Evolutionary conservation across 2,329 filamentous ascomycete species (phyloP).

Genomic region (Diplodia corticola): DNA sequence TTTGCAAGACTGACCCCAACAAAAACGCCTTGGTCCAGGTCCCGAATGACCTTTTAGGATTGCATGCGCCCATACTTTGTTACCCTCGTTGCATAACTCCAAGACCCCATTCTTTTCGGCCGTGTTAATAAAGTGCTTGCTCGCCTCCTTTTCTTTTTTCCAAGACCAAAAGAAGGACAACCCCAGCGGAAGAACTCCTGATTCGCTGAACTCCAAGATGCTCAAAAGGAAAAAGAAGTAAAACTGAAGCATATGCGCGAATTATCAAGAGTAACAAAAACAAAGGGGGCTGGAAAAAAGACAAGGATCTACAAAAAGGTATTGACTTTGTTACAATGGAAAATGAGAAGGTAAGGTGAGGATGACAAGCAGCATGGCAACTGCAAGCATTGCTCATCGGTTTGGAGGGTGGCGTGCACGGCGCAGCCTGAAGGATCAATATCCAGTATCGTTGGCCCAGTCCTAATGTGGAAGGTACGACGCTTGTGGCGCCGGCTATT

Average conservation of each 20-base stretch:
- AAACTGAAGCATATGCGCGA: constrained; percentile 3
- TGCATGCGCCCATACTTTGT: constrained; percentile 4
- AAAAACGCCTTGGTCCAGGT: not conserved
- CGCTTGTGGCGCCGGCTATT: constrained; percentile 1
- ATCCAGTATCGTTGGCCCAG: constrained; percentile 15
- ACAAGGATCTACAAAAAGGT: not conserved
- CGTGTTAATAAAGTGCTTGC: not conserved
- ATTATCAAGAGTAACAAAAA: not conserved
- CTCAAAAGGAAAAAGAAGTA: not conserved
- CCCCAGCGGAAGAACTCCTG: not conserved
- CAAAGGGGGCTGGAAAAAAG: not conserved
- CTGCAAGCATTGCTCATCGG: not conserved
- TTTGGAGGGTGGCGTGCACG: constrained; percentile 1
- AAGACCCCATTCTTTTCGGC: not conserved
- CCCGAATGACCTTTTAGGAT: not conserved
- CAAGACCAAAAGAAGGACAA: not conserved
- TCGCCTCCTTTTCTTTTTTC: not conserved
- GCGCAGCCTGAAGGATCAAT: constrained; percentile 14
- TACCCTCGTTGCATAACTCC: not conserved
- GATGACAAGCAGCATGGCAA: not conserved
- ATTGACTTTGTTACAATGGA: not conserved
- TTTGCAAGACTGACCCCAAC: not conserved
- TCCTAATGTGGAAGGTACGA: constrained; percentile 17
- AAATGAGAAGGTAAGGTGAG: not conserved
- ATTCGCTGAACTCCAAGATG: not conserved